These are phyloP conservation scores for Aspergillus sp. DNA, from an alignment of 2,329 filamentous ascomycete genomes.

Conservation along the genomic window DNA sequence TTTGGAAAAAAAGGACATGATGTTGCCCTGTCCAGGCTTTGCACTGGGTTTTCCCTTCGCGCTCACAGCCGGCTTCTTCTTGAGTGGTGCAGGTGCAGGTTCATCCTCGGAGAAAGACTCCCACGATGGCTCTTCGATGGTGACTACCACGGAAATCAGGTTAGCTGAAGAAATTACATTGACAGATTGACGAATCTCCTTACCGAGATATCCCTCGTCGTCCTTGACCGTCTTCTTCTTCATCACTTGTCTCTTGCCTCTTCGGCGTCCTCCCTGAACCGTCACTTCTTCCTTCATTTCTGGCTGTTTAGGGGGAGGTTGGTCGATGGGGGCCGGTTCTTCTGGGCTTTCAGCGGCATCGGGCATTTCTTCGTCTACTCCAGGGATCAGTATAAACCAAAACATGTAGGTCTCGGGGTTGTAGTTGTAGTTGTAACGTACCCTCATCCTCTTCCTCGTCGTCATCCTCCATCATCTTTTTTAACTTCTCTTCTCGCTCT, in stretches of 20 bases:
- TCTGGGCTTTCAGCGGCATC: constrained; percentile 43
- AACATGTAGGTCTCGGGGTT: constrained; percentile 26
- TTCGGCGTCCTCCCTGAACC: constrained; percentile 60
- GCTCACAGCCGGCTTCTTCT: constrained; percentile 42
- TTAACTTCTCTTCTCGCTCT: constrained; percentile 62
- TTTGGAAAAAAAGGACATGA: constrained; percentile 90
- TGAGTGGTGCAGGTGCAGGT: constrained; percentile 43
- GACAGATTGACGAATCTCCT: constrained; percentile 4
- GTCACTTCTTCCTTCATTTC: constrained; percentile 49
- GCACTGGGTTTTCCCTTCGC: constrained; percentile 51
- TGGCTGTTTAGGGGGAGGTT: constrained; percentile 39
- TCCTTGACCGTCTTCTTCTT: constrained; percentile 85
- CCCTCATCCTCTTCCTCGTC: constrained; percentile 24
- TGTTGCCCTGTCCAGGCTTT: constrained; percentile 63
- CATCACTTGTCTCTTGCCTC: constrained; percentile 74
- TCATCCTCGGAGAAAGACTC: constrained; percentile 94
- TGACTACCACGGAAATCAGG: constrained; percentile 54
- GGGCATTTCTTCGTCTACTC: constrained; percentile 50
- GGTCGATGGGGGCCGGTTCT: constrained; percentile 32
- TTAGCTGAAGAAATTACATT: constrained; percentile 4
- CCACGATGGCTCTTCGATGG: constrained; percentile 78
- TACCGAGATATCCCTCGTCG: constrained; percentile 84
- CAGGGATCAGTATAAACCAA: constrained; percentile 18
- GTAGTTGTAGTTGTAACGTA: constrained; percentile 13
- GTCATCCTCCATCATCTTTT: constrained; percentile 73